Base-by-base conservation (phyloP, 1,284 basidiomycete species). In the Fomitopsis betulina region DNA sequence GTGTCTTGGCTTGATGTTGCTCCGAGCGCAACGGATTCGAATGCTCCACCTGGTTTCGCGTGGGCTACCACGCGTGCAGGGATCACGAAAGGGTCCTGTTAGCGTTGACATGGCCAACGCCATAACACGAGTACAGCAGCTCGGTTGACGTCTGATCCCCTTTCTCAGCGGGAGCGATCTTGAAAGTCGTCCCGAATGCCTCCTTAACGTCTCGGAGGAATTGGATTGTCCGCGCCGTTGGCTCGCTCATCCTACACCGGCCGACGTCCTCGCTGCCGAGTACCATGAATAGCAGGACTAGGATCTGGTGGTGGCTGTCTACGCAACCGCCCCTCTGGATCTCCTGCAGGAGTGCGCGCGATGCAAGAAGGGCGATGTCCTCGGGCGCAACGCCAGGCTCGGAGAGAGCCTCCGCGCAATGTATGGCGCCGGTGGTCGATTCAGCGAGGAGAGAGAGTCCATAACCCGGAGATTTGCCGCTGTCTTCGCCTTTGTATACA, bases 391-490 rank as follows among this genome's bases (percentile, higher is more conserved):
- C 78, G 1, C 89, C 87, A 4, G 92, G 85, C 65, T 84, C 75
- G 7, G 93, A 94, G 4, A 91, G 80, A 1, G 88, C 88, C 76
- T 99, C 97, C 0, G 95, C 80, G 56, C 91, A 90, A 69, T 97
- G 90, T 45, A 98, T 80, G 2, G 87, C 93, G 49, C 90, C 89
- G 0, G 96, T 98, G 0, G 96, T 98, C 0, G 93, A 93, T 68
- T 96, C 94, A 0, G 96, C 88, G 12, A 99, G 79, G 6, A 99
- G 79, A 32, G 88, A 95, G 17, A 99, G 77, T 0, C 93, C 96
- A 72, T 96, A 99, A 0, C 97, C 97, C 1, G 97, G 97, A 0
- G 96, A 98, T 92, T 94, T 97, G 72, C 97, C 97, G 62, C 93
- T 94, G 62, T 99, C 97, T 25, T 95, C 93, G 9, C 96, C 96